phyloP scores from a whole-genome alignment of 176 grass and related monocot genomes.

The Musa troglodytarum region DNA sequence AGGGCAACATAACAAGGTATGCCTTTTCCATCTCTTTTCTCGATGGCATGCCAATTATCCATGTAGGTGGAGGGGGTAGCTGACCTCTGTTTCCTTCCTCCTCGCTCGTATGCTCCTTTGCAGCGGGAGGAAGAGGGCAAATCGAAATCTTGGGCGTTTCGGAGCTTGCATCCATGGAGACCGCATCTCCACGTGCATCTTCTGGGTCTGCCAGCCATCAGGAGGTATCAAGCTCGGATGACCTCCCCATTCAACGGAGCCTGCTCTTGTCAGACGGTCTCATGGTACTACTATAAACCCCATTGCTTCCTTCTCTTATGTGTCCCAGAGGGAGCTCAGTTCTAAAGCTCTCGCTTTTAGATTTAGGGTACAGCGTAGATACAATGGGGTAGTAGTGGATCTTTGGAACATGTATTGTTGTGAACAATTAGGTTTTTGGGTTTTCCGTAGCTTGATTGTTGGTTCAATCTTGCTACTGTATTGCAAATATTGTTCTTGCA shows the following conservation, averaged over 20 bases:
- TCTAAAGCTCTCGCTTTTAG: no score
- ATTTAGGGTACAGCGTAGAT: no score
- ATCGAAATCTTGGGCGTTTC: not conserved
- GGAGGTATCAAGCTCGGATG: not conserved
- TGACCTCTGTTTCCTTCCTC: not conserved
- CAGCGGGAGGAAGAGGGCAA: not conserved
- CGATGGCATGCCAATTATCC: no score
- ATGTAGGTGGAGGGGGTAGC: not conserved
- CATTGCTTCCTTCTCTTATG: no score
- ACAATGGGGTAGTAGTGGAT: no score
- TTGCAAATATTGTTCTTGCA: no score
- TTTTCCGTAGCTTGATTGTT: no score
- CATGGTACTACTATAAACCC: not conserved
- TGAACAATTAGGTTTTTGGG: no score
- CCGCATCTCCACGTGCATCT: not conserved
- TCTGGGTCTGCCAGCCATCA: not conserved
- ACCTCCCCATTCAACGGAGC: not conserved
- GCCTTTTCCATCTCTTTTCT: not conserved
- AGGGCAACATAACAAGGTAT: not conserved
- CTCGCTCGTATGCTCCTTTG: not conserved
- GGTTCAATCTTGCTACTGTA: no score
- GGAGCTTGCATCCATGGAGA: not conserved
- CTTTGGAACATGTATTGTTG: no score
- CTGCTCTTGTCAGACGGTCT: slow-evolving; percentile 1
- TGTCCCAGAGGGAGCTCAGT: no score